Percentiles rank a stretch among this genome's conserved stretches.
Conservation (phyloP, 371 early-diverging fungal species). For the Mortierella sp. region DNA sequence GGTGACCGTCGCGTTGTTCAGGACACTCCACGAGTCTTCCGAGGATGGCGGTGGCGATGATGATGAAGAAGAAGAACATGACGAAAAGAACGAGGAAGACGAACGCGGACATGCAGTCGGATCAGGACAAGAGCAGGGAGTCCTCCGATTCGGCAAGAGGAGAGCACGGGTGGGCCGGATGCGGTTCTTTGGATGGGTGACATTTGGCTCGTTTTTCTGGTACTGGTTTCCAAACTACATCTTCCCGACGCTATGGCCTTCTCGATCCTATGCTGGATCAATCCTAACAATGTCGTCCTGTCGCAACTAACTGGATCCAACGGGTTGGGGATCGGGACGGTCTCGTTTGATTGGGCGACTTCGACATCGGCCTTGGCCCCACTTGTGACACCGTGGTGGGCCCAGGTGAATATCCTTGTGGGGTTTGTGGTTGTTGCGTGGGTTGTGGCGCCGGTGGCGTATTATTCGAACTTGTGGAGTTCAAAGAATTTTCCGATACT, state of each 20-base stretch:
- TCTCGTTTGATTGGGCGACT: slow-evolving; percentile 62
- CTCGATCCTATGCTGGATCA: slow-evolving; percentile 59
- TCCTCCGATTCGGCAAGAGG: not conserved
- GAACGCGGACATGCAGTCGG: not conserved
- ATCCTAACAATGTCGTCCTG: slow-evolving; percentile 65
- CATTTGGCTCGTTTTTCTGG: slow-evolving; percentile 30
- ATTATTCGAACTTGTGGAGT: slow-evolving; percentile 73
- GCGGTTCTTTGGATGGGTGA: slow-evolving; percentile 22
- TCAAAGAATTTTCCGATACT: slow-evolving; percentile 70
- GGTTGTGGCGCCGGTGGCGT: slow-evolving; percentile 74
- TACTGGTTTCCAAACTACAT: slow-evolving; percentile 74
- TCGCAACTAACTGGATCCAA: slow-evolving; percentile 67
- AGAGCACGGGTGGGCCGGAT: slow-evolving; percentile 33
- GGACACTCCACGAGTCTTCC: slow-evolving; percentile 67
- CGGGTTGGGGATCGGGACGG: slow-evolving; percentile 51
- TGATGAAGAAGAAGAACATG: not conserved
- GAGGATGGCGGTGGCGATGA: not conserved
- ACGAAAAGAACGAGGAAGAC: not conserved
- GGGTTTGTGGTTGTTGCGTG: slow-evolving; percentile 76
- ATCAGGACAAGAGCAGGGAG: not conserved
- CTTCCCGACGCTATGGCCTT: slow-evolving; percentile 66
- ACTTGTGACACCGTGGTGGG: slow-evolving; percentile 56
- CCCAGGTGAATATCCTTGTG: slow-evolving; percentile 57
- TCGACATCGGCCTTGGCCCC: slow-evolving; percentile 54
- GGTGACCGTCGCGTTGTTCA: slow-evolving; percentile 77